Percentiles rank a stretch among this genome's conserved stretches.
Evolutionary conservation across 2,329 filamentous ascomycete genomes (phyloP).

Genomic region (Exophiala sideris): DNA sequence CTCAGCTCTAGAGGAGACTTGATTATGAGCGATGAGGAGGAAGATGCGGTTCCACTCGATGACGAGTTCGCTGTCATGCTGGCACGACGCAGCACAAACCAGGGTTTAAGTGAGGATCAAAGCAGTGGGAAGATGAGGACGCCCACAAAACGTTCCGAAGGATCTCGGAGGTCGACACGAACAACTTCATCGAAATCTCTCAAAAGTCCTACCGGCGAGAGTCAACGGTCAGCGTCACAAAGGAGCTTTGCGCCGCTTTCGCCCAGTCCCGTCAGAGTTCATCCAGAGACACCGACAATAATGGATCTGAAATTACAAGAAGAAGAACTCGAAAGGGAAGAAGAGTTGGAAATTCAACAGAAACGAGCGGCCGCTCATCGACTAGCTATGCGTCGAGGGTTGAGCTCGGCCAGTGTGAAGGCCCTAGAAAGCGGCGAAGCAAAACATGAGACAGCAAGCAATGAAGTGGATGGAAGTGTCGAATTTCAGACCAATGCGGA

Average conservation of each 20-base stretch:
- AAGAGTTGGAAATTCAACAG: conserved; percentile 54
- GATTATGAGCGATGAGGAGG: conserved; percentile 87
- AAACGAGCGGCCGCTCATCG: conserved; percentile 55
- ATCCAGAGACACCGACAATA: conserved; percentile 44
- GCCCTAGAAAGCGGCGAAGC: conserved; percentile 2
- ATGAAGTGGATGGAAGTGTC: not conserved
- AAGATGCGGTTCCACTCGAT: conserved; percentile 87
- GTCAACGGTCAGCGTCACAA: conserved; percentile 32
- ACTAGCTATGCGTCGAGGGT: conserved; percentile 53
- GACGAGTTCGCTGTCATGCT: conserved; percentile 88
- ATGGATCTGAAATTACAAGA: conserved; percentile 58
- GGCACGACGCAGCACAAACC: conserved; percentile 62
- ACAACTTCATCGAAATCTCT: conserved; percentile 45
- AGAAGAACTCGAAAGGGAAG: conserved; percentile 49
- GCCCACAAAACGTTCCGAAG: conserved; percentile 42
- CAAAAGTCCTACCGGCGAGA: conserved; percentile 30
- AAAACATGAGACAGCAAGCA: conserved; percentile 2
- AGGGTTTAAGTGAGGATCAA: conserved; percentile 59
- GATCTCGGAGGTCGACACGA: conserved; percentile 46
- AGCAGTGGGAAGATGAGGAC: conserved; percentile 61
- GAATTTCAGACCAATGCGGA: not conserved
- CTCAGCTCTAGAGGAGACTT: conserved; percentile 84
- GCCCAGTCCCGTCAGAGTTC: conserved; percentile 9
- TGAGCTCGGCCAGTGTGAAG: conserved; percentile 12
- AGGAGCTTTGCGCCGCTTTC: conserved; percentile 22